Percentiles rank a stretch among this genome's conserved stretches.
These are phyloP conservation scores for Leersia perrieri DNA, from an alignment of 176 grass and related monocot genomes.

Conservation along the genomic window DNA sequence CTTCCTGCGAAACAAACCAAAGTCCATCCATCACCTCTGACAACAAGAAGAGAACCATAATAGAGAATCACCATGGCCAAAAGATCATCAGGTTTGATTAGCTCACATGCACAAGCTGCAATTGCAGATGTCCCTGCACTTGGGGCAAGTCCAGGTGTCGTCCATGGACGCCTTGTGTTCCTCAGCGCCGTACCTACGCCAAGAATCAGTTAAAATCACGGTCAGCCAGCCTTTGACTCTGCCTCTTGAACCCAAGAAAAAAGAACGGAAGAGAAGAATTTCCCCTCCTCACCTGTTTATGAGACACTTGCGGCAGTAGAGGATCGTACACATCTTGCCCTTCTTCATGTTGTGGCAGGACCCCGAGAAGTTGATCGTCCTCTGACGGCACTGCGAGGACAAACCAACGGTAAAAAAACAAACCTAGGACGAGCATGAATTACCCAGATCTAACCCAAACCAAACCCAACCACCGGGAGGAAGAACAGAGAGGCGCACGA, in stretches of 20 bases:
- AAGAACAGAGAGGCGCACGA: background rate
- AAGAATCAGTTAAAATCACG: background rate
- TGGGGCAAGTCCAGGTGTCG: conserved; percentile 76
- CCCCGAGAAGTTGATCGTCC: conserved; percentile 69
- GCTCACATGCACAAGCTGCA: conserved; percentile 95
- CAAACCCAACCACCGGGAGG: background rate
- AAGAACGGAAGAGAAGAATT: background rate
- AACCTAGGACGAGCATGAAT: background rate
- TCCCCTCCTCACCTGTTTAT: conserved; percentile 61
- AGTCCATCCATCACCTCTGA: background rate
- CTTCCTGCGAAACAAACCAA: conserved; percentile 55
- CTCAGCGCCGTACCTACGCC: conserved; percentile 73
- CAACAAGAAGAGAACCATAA: background rate
- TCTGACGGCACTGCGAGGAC: conserved; percentile 73
- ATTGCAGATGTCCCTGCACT: conserved; percentile 90
- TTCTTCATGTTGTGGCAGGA: conserved; percentile 65
- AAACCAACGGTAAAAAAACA: background rate
- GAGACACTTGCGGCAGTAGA: conserved; percentile 82
- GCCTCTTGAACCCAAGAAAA: background rate
- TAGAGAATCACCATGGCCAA: background rate
- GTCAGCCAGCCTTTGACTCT: background rate
- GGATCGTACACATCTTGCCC: conserved; percentile 61
- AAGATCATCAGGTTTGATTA: background rate
- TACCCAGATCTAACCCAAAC: background rate
- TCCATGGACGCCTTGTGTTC: conserved; percentile 34